Conservation (phyloP, 176 grass and related monocot species). For the Phragmites australis region DNA sequence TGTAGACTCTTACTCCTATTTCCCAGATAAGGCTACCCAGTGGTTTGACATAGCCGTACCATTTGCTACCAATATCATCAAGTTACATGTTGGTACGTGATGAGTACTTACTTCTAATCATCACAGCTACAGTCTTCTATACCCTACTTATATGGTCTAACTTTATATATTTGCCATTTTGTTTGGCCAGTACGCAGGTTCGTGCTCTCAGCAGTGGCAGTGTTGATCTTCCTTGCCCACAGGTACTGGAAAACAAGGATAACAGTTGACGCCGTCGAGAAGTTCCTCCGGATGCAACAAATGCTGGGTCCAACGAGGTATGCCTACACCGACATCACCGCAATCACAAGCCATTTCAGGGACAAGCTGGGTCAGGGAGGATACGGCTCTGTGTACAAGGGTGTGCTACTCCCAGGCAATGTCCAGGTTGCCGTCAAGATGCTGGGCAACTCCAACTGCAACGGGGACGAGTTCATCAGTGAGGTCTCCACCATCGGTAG, state of each 20-base stretch:
- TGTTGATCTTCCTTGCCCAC: constrained; percentile 36
- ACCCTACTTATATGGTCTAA: no score
- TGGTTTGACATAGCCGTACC: not conserved
- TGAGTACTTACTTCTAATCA: not conserved
- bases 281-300: constrained; percentile 45
- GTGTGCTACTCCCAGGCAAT: constrained; percentile 12
- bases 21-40: not conserved
- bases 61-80: not conserved
- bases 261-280: constrained; percentile 44
- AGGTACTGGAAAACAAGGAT: constrained; percentile 48
- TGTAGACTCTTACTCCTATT: rapidly evolving
- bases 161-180: not conserved
- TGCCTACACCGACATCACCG: constrained; percentile 46
- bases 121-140: not conserved
- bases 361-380: constrained; percentile 59
- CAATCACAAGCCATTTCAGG: constrained; percentile 56
- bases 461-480: constrained; percentile 55
- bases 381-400: constrained; percentile 48
- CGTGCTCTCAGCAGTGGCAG: not conserved
- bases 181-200: constrained; percentile 26
- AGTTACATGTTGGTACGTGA: not conserved
- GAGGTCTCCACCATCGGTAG: constrained; percentile 50
- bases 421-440: constrained; percentile 46
- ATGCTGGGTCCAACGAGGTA: constrained; percentile 39
- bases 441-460: constrained; percentile 41